Conservation (phyloP, 345 rosid species). For the Salix udensis region DNA sequence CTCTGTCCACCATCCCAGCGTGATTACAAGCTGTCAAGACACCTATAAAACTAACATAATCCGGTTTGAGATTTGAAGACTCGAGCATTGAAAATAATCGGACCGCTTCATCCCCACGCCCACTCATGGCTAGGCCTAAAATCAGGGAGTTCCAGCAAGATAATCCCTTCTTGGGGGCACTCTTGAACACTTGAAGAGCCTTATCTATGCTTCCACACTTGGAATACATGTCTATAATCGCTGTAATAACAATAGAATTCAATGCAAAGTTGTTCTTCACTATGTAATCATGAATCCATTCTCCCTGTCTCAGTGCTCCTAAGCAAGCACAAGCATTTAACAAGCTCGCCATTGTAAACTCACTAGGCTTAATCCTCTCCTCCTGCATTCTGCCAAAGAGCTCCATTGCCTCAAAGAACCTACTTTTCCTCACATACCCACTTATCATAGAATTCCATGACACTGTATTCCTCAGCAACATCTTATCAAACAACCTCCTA, state of each 20-base stretch:
- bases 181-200: constrained; percentile 46
- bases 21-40: constrained; percentile 77
- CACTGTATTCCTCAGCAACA: constrained; percentile 39
- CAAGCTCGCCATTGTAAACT: constrained; percentile 70
- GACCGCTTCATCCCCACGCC: constrained; percentile 49
- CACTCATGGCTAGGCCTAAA: constrained; percentile 66
- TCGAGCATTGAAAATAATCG: constrained; percentile 49
- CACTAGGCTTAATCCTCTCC: constrained; percentile 41
- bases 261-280: constrained; percentile 36
- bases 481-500: constrained; percentile 48
- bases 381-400: constrained; percentile 55
- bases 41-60: constrained; percentile 53
- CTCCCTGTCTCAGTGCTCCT: constrained; percentile 68
- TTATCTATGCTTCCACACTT: constrained; percentile 55
- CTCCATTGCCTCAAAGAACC: constrained; percentile 48
- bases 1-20: constrained; percentile 48
- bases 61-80: constrained; percentile 48
- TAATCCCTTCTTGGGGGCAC: constrained; percentile 32
- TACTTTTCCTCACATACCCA: constrained; percentile 63
- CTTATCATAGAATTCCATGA: constrained; percentile 79
- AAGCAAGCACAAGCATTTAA: constrained; percentile 60
- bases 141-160: constrained; percentile 88
- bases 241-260: constrained; percentile 55
- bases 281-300: constrained; percentile 64
- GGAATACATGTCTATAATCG: constrained; percentile 75